phyloP scores from a whole-genome alignment of 805 yeast species.

The Clavispora santaluciae region DNA sequence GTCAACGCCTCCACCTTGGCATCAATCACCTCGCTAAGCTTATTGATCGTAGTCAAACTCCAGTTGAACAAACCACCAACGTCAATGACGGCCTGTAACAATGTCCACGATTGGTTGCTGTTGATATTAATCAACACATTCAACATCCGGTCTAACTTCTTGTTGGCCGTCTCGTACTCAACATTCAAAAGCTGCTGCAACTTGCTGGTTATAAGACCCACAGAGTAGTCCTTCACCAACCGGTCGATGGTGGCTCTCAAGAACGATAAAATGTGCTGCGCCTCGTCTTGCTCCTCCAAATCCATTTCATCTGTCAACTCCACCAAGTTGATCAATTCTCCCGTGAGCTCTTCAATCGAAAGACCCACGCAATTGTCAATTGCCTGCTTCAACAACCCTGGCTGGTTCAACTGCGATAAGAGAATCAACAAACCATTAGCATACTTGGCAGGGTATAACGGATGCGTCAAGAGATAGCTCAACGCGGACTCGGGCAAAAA shows the following conservation, averaged over 20 bases:
- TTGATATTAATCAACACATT: constrained; percentile 27
- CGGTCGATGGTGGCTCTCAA: constrained; percentile 43
- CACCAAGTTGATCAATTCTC: constrained; percentile 47
- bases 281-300: constrained; percentile 6
- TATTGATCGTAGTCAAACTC: constrained; percentile 46
- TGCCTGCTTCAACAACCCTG: constrained; percentile 74
- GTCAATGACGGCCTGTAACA: constrained; percentile 64
- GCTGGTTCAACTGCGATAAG: constrained; percentile 36
- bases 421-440: constrained; percentile 54
- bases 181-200: constrained; percentile 31
- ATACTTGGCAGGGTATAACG: constrained; percentile 65
- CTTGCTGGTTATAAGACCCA: constrained; percentile 50
- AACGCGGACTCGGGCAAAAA: constrained; percentile 55
- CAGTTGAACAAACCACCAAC: constrained; percentile 69
- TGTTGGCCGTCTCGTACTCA: constrained; percentile 20
- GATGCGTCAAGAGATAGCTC: constrained; percentile 79
- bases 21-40: constrained; percentile 42
- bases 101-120: constrained; percentile 52
- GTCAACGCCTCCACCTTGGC: constrained; percentile 42
- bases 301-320: constrained; percentile 14
- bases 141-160: constrained; percentile 36
- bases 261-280: constrained; percentile 11
- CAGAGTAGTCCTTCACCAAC: constrained; percentile 59
- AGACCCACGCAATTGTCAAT: constrained; percentile 73
- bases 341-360: constrained; percentile 56